A percentile compares a stretch with the other conserved stretches of the same genome.
Conservation (phyloP, 2,329 filamentous ascomycete genomes). For the Alternaria hordeiaustralica region DNA sequence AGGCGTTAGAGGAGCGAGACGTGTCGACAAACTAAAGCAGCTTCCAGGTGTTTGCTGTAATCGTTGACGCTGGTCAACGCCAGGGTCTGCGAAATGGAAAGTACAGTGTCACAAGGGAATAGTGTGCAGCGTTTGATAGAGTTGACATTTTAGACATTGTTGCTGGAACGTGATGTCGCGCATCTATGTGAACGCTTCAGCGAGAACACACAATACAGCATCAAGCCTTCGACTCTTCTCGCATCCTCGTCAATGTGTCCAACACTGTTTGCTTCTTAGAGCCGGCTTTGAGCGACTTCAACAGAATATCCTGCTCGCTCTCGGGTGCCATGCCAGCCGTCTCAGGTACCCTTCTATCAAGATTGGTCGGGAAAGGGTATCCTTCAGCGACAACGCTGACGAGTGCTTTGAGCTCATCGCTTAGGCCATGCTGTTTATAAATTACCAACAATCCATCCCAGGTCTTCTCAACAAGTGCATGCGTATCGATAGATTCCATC, state of each 20-base stretch:
- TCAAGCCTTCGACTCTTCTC: constrained; percentile 35
- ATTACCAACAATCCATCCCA: constrained; percentile 52
- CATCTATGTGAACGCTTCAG: neutral
- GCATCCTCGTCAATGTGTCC: constrained; percentile 50
- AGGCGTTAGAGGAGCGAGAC: neutral
- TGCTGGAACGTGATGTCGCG: neutral
- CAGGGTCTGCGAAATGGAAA: neutral
- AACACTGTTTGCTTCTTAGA: constrained; percentile 53
- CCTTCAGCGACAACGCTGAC: constrained; percentile 62
- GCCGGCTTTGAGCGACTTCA: constrained; percentile 51
- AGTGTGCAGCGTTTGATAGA: neutral
- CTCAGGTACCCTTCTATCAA: constrained; percentile 63
- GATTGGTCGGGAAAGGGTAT: constrained; percentile 68
- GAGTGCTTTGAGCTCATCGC: constrained; percentile 54
- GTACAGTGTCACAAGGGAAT: neutral
- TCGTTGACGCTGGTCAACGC: neutral
- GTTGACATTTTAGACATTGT: neutral
- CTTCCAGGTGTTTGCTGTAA: neutral
- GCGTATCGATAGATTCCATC: constrained; percentile 66
- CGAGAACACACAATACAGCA: neutral
- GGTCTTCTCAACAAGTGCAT: constrained; percentile 55
- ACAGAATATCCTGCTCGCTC: constrained; percentile 63
- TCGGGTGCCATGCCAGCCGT: constrained; percentile 66
- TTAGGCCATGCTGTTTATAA: constrained; percentile 48
- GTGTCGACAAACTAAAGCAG: neutral